Conservation (phyloP, 2,329 filamentous ascomycete species). For the Tolypocladium tropicale region DNA sequence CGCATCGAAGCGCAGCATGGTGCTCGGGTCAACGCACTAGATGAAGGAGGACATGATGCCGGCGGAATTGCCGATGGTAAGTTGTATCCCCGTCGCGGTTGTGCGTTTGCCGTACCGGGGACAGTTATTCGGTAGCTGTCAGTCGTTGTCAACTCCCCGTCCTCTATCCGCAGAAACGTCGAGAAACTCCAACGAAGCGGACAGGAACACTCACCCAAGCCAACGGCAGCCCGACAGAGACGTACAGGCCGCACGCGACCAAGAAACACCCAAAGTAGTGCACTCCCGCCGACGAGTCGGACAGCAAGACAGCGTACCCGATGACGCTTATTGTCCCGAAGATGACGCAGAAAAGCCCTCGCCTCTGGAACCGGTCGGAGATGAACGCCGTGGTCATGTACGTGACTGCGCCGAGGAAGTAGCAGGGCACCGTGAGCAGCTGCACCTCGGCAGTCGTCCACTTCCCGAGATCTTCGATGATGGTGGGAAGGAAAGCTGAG, state of each 20-base stretch:
- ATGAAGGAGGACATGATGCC: slow-evolving; percentile 68
- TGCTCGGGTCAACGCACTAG: slow-evolving; percentile 22
- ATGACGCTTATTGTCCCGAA: slow-evolving; percentile 54
- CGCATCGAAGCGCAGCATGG: neutral
- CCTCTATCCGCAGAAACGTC: neutral
- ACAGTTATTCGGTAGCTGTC: slow-evolving; percentile 49
- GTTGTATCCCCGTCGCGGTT: slow-evolving; percentile 59
- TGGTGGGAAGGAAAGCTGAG: slow-evolving; percentile 69
- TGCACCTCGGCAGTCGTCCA: slow-evolving; percentile 59
- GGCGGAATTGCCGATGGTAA: slow-evolving; percentile 59
- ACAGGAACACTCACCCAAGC: slow-evolving; percentile 31
- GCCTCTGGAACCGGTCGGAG: slow-evolving; percentile 56
- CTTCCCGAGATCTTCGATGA: slow-evolving; percentile 57
- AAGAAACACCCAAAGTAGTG: slow-evolving; percentile 70
- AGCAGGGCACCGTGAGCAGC: slow-evolving; percentile 69
- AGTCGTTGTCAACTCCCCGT: neutral
- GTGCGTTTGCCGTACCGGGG: slow-evolving; percentile 70
- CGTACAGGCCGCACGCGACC: slow-evolving; percentile 64
- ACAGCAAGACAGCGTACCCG: slow-evolving; percentile 59
- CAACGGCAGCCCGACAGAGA: slow-evolving; percentile 44
- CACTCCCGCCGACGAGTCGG: slow-evolving; percentile 46
- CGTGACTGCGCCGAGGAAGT: slow-evolving; percentile 58
- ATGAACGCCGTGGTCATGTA: slow-evolving; percentile 58
- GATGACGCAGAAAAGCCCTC: slow-evolving; percentile 53
- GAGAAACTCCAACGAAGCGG: neutral